Base-by-base conservation (phyloP, 768 basidiomycete species). In the Leccinum sublutescens region DNA sequence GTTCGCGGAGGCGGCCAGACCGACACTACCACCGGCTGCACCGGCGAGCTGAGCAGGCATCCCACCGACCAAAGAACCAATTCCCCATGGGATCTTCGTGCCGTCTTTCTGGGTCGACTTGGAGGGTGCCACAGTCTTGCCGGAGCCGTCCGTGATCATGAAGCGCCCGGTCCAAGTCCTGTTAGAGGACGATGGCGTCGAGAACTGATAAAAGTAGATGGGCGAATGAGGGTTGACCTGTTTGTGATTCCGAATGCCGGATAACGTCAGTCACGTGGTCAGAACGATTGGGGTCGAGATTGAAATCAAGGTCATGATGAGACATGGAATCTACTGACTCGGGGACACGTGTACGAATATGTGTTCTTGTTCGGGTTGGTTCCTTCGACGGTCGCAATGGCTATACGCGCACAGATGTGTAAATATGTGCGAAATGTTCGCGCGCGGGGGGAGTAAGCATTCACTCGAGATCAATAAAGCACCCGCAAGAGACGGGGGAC, bases 191-290 rank as follows among this genome's bases (percentile, higher is more conserved):
- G 61, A 66, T 0, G 80, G 74, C 1, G 82, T 72, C 15, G 82
- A 77, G 78, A 89, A 92, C 66, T 91, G 88, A 72, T 90, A 90
- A 77, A 92, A 93, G 77, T 91, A 93, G 63, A 92, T 85, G 38
- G 83, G 67, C 2, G 90, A 78, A 71, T 87, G 77, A 19, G 83
- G 81, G 19, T 75, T 75, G 40, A 92, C 88, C 86, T 88, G 45
- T 19, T 43, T 43, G 17, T 40, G n/a, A 43, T 43, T 43, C 40
- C 43, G 43, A 43, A 19, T 43, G 43, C 4, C 9, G 2, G 43
- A 19, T 45, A 19, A 45, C 10, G 43, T 45, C n/a, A 45, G 17
- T n/a, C 9, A 40, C n/a, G 19, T 19, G n/a, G 12, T 10, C 40
- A n/a, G n/a, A 10, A 43, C 38, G 11, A 17, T 40, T n/a, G 40